Percentiles rank a stretch among this genome's conserved stretches.
These are phyloP conservation scores for Microbotryum intermedium DNA, from an alignment of 1,284 basidiomycete genomes.

Conservation along the genomic window DNA sequence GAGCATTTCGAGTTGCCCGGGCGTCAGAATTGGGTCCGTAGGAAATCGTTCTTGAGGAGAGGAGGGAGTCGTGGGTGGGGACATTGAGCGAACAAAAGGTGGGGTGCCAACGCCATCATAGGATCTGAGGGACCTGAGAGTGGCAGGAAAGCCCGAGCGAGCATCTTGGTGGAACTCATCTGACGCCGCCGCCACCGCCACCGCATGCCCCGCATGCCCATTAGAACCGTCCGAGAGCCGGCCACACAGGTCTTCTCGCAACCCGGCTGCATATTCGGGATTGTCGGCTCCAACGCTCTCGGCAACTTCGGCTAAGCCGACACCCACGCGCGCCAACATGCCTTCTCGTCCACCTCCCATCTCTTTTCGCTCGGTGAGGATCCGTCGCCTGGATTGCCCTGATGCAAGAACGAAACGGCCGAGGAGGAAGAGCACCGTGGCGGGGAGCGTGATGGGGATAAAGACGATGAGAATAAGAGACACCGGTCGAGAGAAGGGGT, in stretches of 20 bases:
- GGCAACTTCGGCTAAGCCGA: slow-evolving; percentile 5
- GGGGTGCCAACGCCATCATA: no score
- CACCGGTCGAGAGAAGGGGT: slow-evolving; percentile 16
- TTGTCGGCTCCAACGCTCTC: slow-evolving; percentile 18
- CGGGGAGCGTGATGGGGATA: slow-evolving; percentile 14
- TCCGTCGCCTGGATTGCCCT: slow-evolving; percentile 5
- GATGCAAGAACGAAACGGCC: slow-evolving; percentile 16
- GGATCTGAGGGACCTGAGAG: no score
- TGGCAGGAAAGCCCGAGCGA: no score
- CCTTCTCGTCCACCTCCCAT: slow-evolving; percentile 11
- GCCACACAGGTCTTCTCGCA: no score
- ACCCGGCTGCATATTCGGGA: slow-evolving; percentile 17
- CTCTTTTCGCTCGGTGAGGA: slow-evolving; percentile 2
- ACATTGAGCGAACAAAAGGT: no score
- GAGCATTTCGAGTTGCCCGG: slow-evolving; percentile 24
- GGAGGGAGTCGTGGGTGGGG: no score
- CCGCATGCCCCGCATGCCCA: no score
- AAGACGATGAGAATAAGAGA: slow-evolving; percentile 11
- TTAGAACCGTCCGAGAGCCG: no score
- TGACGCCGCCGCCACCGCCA: no score
- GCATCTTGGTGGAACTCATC: no score
- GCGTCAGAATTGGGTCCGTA: slow-evolving; percentile 25
- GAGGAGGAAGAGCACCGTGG: slow-evolving; percentile 11
- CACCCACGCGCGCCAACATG: slow-evolving; percentile 17
- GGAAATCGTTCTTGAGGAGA: not conserved